These are phyloP conservation scores for Cutaneotrichosporon dermatis DNA, from an alignment of 1,284 basidiomycete genomes.

Conservation along the genomic window DNA sequence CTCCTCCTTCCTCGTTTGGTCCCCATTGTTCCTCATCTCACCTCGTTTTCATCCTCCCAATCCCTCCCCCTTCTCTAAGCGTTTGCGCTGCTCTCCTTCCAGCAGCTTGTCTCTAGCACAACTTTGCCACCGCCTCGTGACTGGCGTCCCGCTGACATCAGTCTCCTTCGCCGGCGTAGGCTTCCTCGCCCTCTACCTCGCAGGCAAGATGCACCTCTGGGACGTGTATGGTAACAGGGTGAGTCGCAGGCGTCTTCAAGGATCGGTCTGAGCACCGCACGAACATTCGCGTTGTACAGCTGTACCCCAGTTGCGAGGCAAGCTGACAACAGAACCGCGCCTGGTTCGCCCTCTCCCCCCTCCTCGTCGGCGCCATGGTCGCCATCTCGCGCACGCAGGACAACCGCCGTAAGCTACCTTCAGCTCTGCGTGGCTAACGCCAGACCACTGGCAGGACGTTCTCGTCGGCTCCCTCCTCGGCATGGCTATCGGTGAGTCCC, in stretches of 20 bases:
- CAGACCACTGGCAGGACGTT: conserved; percentile 86
- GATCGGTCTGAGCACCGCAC: conserved; percentile 7
- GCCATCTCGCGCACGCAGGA: conserved; percentile 90
- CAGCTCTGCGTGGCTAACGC: not conserved
- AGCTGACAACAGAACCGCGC: conserved; percentile 61
- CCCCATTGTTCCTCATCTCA: not conserved
- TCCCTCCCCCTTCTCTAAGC: not conserved
- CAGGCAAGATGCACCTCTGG: conserved; percentile 88
- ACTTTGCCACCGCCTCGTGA: not conserved
- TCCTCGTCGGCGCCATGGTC: conserved; percentile 74
- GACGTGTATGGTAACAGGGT: conserved; percentile 74
- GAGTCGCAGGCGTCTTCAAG: conserved; percentile 24
- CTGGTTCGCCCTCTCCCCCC: conserved; percentile 74
- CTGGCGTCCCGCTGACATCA: conserved; percentile 35
- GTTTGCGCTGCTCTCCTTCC: not conserved
- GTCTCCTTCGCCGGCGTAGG: conserved; percentile 90
- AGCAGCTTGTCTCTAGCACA: not conserved
- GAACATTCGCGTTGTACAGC: not conserved
- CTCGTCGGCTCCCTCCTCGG: conserved; percentile 75
- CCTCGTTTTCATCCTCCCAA: not conserved
- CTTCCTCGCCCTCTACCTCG: conserved; percentile 81
- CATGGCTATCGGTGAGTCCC: conserved; percentile 62
- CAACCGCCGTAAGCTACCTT: conserved; percentile 63
- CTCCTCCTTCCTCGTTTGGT: not conserved
- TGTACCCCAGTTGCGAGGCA: too few species aligned